These are phyloP conservation scores for Nigrospora sphaerica DNA, from an alignment of 2,329 filamentous ascomycete species.

Conservation along the genomic window DNA sequence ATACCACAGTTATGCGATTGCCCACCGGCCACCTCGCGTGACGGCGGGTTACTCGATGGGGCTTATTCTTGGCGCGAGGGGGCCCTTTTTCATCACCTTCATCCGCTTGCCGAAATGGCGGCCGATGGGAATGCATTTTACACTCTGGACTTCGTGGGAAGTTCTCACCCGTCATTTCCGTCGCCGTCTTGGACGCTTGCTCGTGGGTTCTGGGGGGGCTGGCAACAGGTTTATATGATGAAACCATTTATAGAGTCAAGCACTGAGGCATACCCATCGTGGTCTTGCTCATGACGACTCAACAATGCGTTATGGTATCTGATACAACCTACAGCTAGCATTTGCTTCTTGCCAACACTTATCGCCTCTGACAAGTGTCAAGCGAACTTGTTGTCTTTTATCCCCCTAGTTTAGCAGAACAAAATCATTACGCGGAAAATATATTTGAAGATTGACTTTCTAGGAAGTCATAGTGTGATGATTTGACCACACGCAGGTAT, in stretches of 20 bases:
- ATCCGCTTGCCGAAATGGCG: slow-evolving; percentile 48
- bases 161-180: slow-evolving; percentile 5
- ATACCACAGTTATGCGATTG: slow-evolving; percentile 98
- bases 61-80: slow-evolving; percentile 99
- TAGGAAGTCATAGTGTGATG: too few relatives aligned
- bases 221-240: slow-evolving; percentile 64
- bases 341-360: too few relatives aligned
- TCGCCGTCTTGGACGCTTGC: not conserved
- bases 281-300: slow-evolving; percentile 38
- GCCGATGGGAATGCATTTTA: slow-evolving; percentile 18
- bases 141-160: slow-evolving; percentile 17
- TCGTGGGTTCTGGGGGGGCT: too few relatives aligned
- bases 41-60: slow-evolving; percentile 93
- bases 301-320: slow-evolving; percentile 42
- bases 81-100: slow-evolving; percentile 39
- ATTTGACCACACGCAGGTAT: too few relatives aligned
- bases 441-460: too few relatives aligned
- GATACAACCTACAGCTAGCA: slow-evolving; percentile 24
- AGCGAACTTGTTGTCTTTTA: too few relatives aligned
- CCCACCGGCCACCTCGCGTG: slow-evolving; percentile 35
- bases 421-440: too few relatives aligned
- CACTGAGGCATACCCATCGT: slow-evolving; percentile 62
- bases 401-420: too few relatives aligned
- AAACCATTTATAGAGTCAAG: slow-evolving; percentile 98
- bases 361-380: too few relatives aligned